phyloP scores from a whole-genome alignment of 345 rosid species.

The Brassica cretica region DNA sequence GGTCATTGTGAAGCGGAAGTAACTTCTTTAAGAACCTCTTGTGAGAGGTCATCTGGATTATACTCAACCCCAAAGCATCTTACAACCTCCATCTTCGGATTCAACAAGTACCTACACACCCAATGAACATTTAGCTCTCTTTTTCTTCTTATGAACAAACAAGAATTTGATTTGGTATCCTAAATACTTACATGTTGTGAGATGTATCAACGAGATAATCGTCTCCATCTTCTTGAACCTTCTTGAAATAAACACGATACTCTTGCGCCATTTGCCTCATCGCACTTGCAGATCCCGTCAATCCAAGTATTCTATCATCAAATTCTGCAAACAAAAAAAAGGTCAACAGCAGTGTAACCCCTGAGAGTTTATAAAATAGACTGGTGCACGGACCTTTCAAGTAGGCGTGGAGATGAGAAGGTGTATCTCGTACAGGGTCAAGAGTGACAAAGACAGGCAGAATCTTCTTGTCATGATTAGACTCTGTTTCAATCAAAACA shows the following conservation, averaged over 20 bases:
- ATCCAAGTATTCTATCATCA: slow-evolving; percentile 66
- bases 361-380: not conserved
- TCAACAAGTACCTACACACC: slow-evolving; percentile 68
- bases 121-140: not conserved
- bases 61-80: slow-evolving; percentile 80
- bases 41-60: slow-evolving; percentile 56
- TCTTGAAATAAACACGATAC: slow-evolving; percentile 75
- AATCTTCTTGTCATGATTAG: slow-evolving; percentile 51
- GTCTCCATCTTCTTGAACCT: slow-evolving; percentile 81
- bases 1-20: slow-evolving; percentile 15
- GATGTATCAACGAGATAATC: slow-evolving; percentile 90
- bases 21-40: slow-evolving; percentile 61
- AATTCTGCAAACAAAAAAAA: slow-evolving; percentile 49
- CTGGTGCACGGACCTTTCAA: slow-evolving; percentile 55
- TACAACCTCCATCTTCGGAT: slow-evolving; percentile 78
- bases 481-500: slow-evolving; percentile 46
- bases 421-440: slow-evolving; percentile 90
- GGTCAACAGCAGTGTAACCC: no score
- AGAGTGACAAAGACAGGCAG: slow-evolving; percentile 81
- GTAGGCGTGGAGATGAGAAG: slow-evolving; percentile 71
- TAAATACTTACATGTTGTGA: slow-evolving; percentile 63
- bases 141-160: not conserved
- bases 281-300: slow-evolving; percentile 66
- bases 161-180: not conserved
- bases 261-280: slow-evolving; percentile 86